Base-by-base conservation (phyloP, 2,329 filamentous ascomycete species). In the Capronia epimyces region DNA sequence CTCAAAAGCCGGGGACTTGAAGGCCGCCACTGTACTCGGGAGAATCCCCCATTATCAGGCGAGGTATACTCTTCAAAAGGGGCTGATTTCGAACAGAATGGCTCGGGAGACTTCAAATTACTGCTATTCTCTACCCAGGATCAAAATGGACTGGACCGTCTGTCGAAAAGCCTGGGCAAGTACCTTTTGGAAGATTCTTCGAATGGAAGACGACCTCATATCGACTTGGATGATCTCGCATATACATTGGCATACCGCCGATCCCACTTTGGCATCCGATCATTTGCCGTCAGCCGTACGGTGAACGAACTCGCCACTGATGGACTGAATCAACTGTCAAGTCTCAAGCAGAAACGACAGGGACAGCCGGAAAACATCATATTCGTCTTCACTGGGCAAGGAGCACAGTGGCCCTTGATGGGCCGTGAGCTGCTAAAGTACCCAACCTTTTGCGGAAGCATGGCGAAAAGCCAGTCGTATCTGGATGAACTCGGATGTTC, bases 381-480 rank as follows among this genome's bases (percentile, higher is more conserved):
- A 3, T 42, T 52, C 18, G 36, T 59, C 24, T 59, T 56, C 43
- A 59, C 58, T n/a, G 58, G 58, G 6, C 58, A 60, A 44, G 58
- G 58, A 6, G 56, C 58, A 13, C 58, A 60, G 34, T 59, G 57
- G 57, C 20, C 51, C 4, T 20, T 16, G 6, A 60, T 60, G 58
- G 58, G 57, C 8, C 36, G 25, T 13, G 49, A 52, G n/a, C 47
- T 60, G 3, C n/a, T 59, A 8, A 9, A 27, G 7, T 32, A 32
- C 7, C 3, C 3, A 6, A 12, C 7, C 15, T 24, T 24, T 42
- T 21, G n/a, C 4, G 36, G 10, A 5, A 27, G 24, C 10, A 10
- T 31, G 22, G 13, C 22, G 21, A 12, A 49, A 47, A 12, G 49
- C 2, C 62, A 65, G 39, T 43, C 64, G 10, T 52, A 52, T 3